Percentiles rank a stretch among this genome's conserved stretches.
Evolutionary conservation across 768 basidiomycete genomes (phyloP).

Genomic region (Auriscalpium microsporum): DNA sequence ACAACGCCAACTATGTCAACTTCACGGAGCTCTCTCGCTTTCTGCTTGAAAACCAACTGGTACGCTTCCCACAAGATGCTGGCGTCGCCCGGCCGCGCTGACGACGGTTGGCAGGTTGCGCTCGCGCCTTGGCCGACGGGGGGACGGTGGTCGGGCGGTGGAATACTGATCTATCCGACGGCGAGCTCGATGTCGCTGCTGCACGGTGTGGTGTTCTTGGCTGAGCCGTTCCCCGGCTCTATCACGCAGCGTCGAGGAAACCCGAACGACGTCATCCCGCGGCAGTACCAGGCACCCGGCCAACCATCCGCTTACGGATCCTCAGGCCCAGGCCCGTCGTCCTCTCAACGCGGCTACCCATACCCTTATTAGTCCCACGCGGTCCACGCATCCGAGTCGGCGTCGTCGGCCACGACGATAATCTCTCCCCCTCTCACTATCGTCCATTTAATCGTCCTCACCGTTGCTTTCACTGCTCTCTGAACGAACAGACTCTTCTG

Average conservation of each 20-base stretch:
- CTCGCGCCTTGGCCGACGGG: conserved; percentile 10
- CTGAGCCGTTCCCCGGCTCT: conserved; percentile 48
- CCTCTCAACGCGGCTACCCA: background rate
- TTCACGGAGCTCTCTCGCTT: conserved; percentile 49
- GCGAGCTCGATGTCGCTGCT: conserved; percentile 8
- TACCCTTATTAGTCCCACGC: background rate
- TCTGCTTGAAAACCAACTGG: conserved; percentile 44
- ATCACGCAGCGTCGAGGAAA: conserved; percentile 17
- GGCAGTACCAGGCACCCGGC: conserved; percentile 23
- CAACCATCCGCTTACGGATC: background rate
- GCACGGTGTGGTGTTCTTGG: conserved; percentile 11
- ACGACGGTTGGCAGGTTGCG: conserved; percentile 2
- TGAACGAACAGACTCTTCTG: background rate
- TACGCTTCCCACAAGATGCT: conserved; percentile 22
- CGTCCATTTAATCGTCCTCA: conserved; percentile 7
- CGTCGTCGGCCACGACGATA: too few relatives aligned
- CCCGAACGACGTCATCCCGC: conserved; percentile 24
- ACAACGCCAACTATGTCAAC: conserved; percentile 41
- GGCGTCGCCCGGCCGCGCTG: background rate
- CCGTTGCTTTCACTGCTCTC: background rate
- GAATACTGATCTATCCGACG: conserved; percentile 14
- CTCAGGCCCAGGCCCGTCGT: background rate
- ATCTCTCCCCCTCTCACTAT: background rate
- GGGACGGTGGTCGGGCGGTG: conserved; percentile 4
- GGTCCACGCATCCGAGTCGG: too few relatives aligned